These are phyloP conservation scores for Spathaspora hagerdaliae DNA, from an alignment of 805 yeast genomes.

Conservation along the genomic window DNA sequence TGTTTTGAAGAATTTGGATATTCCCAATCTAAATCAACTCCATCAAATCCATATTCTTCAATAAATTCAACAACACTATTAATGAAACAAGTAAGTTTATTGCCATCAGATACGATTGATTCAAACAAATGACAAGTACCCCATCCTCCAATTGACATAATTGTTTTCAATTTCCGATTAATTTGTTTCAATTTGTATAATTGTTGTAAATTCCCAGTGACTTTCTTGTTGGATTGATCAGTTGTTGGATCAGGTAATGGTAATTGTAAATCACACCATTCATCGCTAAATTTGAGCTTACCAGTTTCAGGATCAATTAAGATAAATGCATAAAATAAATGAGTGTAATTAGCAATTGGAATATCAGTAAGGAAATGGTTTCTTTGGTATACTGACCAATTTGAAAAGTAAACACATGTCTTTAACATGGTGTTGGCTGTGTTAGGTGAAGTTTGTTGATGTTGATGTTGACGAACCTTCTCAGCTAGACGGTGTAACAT, in stretches of 20 bases:
- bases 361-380: constrained; percentile 59
- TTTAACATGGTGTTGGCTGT: constrained; percentile 2
- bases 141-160: constrained; percentile 83
- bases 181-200: constrained; percentile 43
- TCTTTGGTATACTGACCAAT: constrained; percentile 40
- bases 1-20: constrained; percentile 57
- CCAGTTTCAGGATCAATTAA: constrained; percentile 55
- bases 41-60: constrained; percentile 67
- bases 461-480: no score
- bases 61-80: constrained; percentile 45
- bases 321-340: constrained; percentile 76
- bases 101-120: constrained; percentile 17
- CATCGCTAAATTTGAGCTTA: constrained; percentile 50
- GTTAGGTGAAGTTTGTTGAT: no score
- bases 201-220: constrained; percentile 49
- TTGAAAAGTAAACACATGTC: constrained; percentile 47
- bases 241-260: constrained; percentile 19
- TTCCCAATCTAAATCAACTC: constrained; percentile 95
- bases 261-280: constrained; percentile 59
- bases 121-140: constrained; percentile 45
- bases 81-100: constrained; percentile 44
- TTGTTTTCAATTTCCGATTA: constrained; percentile 44
- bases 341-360: constrained; percentile 54
- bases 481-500: no score
- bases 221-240: constrained; percentile 9